Evolutionary conservation across 805 yeast species (phyloP).

Genomic region (Candida verbasci): DNA sequence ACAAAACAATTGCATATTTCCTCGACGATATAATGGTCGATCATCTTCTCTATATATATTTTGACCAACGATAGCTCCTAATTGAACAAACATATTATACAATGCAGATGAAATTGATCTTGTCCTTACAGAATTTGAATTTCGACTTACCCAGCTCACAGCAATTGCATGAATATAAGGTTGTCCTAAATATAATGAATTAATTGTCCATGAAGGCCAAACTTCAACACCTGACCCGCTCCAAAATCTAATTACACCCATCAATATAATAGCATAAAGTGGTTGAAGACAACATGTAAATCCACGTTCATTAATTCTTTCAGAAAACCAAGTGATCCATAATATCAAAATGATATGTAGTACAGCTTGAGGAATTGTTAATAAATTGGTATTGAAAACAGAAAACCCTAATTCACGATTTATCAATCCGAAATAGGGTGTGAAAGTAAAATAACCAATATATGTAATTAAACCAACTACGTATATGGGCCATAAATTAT

Average conservation of each 20-base stretch:
- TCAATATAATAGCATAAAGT: slow-evolving; percentile 5
- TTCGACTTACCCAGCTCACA: slow-evolving; percentile 52
- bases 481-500: slow-evolving; percentile 37
- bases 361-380: slow-evolving; percentile 19
- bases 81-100: slow-evolving; percentile 61
- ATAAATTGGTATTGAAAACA: slow-evolving; percentile 18
- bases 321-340: slow-evolving; percentile 32
- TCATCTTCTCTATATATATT: slow-evolving; percentile 57
- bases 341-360: slow-evolving; percentile 34
- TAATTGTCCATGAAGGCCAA: slow-evolving; percentile 11
- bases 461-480: slow-evolving; percentile 32
- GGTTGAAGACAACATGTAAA: slow-evolving; percentile 9
- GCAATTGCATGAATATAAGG: slow-evolving; percentile 22
- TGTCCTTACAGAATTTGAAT: slow-evolving; percentile 55
- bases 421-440: slow-evolving; percentile 10
- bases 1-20: slow-evolving; percentile 44
- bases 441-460: slow-evolving; percentile 16
- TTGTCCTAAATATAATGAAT: slow-evolving; percentile 21
- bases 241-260: slow-evolving; percentile 10
- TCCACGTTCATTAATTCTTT: slow-evolving; percentile 22
- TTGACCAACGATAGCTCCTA: slow-evolving; percentile 50
- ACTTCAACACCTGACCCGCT: slow-evolving; percentile 8
- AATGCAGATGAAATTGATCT: slow-evolving; percentile 64
- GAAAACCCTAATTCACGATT: slow-evolving; percentile 18
- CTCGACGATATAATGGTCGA: slow-evolving; percentile 55